phyloP scores from a whole-genome alignment of 73 alveolate species.

The Blepharisma japonicum region DNA sequence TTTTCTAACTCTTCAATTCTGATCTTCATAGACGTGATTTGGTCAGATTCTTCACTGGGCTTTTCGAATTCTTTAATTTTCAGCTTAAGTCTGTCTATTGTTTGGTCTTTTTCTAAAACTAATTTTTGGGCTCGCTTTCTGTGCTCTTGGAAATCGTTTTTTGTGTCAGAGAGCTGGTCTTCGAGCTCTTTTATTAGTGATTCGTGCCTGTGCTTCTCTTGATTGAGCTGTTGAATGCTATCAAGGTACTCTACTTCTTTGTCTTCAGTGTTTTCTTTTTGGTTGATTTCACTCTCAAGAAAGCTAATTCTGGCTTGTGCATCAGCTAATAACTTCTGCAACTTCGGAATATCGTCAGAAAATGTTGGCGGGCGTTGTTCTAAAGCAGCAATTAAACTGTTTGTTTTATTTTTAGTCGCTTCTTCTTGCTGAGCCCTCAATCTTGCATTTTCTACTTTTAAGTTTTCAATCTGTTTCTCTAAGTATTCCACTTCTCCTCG shows the following conservation, averaged over 20 bases:
- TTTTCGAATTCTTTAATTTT: background rate
- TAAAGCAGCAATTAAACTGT: slow-evolving; percentile 7
- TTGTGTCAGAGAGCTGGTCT: background rate
- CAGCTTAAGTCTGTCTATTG: slow-evolving; percentile 3
- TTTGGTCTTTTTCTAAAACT: slow-evolving; percentile 24
- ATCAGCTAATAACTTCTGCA: background rate
- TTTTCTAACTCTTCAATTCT: slow-evolving; percentile 25
- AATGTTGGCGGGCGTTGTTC: slow-evolving; percentile 22
- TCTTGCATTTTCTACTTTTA: slow-evolving; percentile 32
- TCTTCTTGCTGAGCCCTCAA: slow-evolving; percentile 9
- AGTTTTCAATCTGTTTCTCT: slow-evolving; percentile 22
- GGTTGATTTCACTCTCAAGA: slow-evolving; percentile 1
- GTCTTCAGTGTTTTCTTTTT: background rate
- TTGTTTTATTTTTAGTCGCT: background rate
- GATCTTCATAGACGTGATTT: background rate
- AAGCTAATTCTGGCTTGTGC: background rate
- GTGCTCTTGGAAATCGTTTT: slow-evolving; percentile 18
- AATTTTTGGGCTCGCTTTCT: slow-evolving; percentile 32
- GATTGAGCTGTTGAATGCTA: background rate
- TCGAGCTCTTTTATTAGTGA: slow-evolving; percentile 20
- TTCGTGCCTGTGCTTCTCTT: slow-evolving; percentile 1
- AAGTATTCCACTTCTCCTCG: background rate
- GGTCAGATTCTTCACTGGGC: slow-evolving; percentile 14
- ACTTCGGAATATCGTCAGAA: slow-evolving; percentile 20
- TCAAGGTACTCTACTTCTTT: background rate